phyloP scores from a whole-genome alignment of 2,329 filamentous ascomycete species.

The Ophiostoma sp. region DNA sequence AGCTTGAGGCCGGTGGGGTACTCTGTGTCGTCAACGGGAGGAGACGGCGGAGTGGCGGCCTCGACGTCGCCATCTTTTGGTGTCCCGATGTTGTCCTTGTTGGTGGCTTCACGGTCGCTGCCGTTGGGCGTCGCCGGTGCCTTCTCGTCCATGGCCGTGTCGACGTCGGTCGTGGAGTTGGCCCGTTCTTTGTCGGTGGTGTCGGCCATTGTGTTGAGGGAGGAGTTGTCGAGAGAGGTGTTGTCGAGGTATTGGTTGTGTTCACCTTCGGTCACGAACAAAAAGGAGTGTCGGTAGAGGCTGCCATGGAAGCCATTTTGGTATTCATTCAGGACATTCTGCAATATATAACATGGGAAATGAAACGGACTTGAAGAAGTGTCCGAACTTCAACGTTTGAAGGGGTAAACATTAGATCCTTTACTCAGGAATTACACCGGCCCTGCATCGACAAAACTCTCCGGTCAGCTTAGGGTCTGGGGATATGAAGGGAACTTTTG shows the following conservation, averaged over 20 bases:
- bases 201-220: not conserved
- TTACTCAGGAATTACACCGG: not conserved
- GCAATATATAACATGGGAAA: not conserved
- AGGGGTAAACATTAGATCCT: not conserved
- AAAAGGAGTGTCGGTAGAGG: not conserved
- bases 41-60: not conserved
- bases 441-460: not conserved
- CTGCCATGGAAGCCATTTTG: not conserved
- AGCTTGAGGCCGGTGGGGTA: not conserved
- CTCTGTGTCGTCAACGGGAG: not conserved
- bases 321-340: not conserved
- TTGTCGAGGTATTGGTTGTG: not conserved
- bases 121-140: not conserved
- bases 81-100: not conserved
- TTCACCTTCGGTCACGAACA: not conserved
- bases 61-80: not conserved
- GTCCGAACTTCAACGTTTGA: not conserved
- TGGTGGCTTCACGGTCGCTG: not conserved
- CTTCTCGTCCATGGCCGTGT: not conserved
- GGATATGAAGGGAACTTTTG: not conserved
- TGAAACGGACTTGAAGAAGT: not conserved
- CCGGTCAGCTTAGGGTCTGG: not conserved
- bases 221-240: not conserved
- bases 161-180: constrained; percentile 10
- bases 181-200: not conserved